Evolutionary conservation across 2,329 filamentous ascomycete species (phyloP), one percentile per base, ranked within the genome.

Genomic region (Endothia cerciana): DNA sequence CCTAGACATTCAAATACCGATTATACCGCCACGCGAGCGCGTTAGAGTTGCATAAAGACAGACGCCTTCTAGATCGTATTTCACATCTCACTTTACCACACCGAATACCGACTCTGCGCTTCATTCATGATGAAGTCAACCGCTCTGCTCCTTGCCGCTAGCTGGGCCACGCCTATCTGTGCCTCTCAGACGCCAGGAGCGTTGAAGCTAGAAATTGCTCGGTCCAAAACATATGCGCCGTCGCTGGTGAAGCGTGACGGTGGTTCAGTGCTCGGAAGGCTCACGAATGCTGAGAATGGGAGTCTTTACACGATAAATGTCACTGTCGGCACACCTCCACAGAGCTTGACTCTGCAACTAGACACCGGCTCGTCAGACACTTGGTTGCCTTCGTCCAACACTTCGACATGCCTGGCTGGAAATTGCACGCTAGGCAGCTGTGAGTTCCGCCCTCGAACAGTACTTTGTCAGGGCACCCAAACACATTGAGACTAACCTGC

Each of bases 301-400:
- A 43, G 41, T 15, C 4, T 13, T 8, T 43, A 43, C 19, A 17
- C 41, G 41, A 19, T 43, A 15, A 43, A 43, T 6, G 13, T 43
- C 68, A 75, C 77, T 33, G 73, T 90, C 25, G 88, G 88, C 28
- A 87, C 82, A 5, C 87, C 87, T 0, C 74, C 76, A 15, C 87
- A 89, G 72, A 75, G 81, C 4, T 67, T 89, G 53, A 83, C 80
- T 1, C 75, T 90, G 61, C 85, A 88, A 73, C 79, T 90, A 57
- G 87, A 89, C 75, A 89, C 87, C 0, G 87, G 87, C 53, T 89
- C 86, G 71, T 88, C 85, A 67, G 87, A 90, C 75, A 82, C 87
- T 25, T 90, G 87, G 87, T 81, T 89, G 45, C 81, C 83, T 19
- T 74, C 75, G 51, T 74, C 70, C 66, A 59, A 63, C 4, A 75